These are phyloP conservation scores for Xerophyta viscosa DNA, from an alignment of 106 monocot species.

Conservation along the genomic window DNA sequence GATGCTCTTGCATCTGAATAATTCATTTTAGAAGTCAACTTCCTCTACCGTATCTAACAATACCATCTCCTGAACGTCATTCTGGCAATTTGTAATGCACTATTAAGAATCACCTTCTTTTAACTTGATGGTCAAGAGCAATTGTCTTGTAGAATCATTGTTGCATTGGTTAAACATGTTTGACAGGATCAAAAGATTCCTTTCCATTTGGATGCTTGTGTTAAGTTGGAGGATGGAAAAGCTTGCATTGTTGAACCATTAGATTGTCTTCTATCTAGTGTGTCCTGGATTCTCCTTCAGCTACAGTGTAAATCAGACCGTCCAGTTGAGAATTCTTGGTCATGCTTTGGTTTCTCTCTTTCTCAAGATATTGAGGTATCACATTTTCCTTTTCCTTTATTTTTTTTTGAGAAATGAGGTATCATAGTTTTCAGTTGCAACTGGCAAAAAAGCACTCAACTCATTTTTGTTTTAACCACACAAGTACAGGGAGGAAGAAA, in stretches of 20 bases:
- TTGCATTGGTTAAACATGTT: not conserved
- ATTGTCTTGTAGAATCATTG: too few relatives aligned
- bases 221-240: constrained; percentile 58
- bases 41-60: too few relatives aligned
- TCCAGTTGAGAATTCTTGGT: constrained; percentile 39
- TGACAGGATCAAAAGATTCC: constrained; percentile 55
- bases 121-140: not conserved
- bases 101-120: not conserved
- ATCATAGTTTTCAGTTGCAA: too few relatives aligned
- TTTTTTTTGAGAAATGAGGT: constrained; percentile 4
- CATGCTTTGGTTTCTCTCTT: constrained; percentile 75
- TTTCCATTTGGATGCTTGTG: constrained; percentile 54
- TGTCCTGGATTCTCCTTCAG: constrained; percentile 77
- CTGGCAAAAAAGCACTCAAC: too few relatives aligned
- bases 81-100: too few relatives aligned
- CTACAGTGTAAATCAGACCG: constrained; percentile 33
- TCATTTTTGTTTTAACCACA: not conserved
- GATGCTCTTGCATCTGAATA: too few relatives aligned
- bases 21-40: too few relatives aligned
- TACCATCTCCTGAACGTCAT: too few relatives aligned
- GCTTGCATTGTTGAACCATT: constrained; percentile 59
- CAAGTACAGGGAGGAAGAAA: constrained; percentile 29
- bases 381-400: constrained; percentile 1
- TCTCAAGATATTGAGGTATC: constrained; percentile 87
- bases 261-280: constrained; percentile 62